Base-by-base conservation (phyloP, 192 early-diverging fungal genomes). In the Entomortierella lignicola region DNA sequence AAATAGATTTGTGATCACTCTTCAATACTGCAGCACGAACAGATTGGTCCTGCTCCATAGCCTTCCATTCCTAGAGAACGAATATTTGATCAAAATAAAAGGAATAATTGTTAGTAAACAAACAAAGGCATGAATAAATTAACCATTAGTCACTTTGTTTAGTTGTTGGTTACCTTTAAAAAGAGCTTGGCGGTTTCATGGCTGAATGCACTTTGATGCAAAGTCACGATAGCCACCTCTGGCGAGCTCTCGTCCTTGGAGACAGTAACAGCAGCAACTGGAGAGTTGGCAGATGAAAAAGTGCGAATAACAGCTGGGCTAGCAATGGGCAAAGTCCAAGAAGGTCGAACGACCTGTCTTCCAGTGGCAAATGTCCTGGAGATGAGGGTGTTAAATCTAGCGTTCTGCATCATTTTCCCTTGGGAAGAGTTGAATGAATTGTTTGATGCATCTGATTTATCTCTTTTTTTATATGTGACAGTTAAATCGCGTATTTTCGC, bases 1-100 rank as follows among this genome's bases (percentile, higher is more conserved):
- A 79, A 60, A 79, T 79, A 29, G 67, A 65, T 34, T 79, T 79
- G 61, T 55, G 67, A 30, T 79, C 75, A 23, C 75, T 70, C 75
- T 60, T 79, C 34, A 79, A 42, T 21, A 79, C 48, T 17, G 44
- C 75, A 5, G 75, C 66, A 21, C 75, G 67, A 25, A 70, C 44
- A 8, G 75, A 60, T 50, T 64, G 62, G 31, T 79, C 75, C 52
- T 79, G 48, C 63, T 79, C 75, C 63, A 79, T 79, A n/a, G 75
- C 51, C 43, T 47, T 60, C 75, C 75, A 79, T 23, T 79, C 75
- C 75, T 79, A 47, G 44, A 47, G 17, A 47, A 47, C 17, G 20
- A 12, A 20, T 47, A 12, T n/a, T n/a, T n/a, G n/a, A n/a, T n/a
- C n/a, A n/a, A n/a, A n/a, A n/a, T n/a, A n/a, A n/a, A n/a, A n/a